Evolutionary conservation across 768 basidiomycete species (phyloP).

Genomic region (Serendipita sp.): DNA sequence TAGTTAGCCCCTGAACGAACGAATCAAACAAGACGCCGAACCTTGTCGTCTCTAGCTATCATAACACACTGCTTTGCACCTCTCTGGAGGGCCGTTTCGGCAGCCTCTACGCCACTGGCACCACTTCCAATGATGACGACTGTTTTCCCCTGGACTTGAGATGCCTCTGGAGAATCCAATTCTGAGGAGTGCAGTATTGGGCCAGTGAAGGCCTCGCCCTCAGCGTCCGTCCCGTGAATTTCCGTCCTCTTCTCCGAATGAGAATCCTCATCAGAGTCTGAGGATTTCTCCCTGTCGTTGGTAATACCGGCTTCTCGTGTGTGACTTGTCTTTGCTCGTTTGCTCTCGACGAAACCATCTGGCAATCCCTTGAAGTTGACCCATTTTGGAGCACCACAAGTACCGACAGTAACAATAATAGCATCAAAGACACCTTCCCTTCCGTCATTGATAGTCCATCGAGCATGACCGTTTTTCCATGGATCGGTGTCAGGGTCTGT

Average conservation of each 20-base stretch:
- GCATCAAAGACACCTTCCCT: slow-evolving; percentile 33
- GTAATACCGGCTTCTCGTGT: background rate
- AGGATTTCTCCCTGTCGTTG: background rate
- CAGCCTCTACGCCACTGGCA: slow-evolving; percentile 35
- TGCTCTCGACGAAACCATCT: slow-evolving; percentile 12
- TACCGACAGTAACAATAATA: slow-evolving; percentile 32
- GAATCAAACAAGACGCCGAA: slow-evolving; percentile 7
- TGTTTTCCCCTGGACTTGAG: slow-evolving; percentile 21
- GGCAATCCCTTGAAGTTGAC: slow-evolving; percentile 30
- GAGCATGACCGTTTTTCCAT: slow-evolving; percentile 15
- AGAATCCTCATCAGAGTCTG: background rate
- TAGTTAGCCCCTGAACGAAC: slow-evolving; percentile 7
- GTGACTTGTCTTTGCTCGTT: slow-evolving; percentile 4
- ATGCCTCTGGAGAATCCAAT: slow-evolving; percentile 24
- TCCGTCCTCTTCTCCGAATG: slow-evolving; percentile 7
- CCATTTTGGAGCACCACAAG: slow-evolving; percentile 32
- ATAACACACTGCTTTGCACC: slow-evolving; percentile 23
- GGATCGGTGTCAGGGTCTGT: slow-evolving; percentile 6
- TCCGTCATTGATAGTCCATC: slow-evolving; percentile 34
- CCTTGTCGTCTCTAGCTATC: slow-evolving; percentile 26
- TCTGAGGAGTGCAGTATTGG: slow-evolving; percentile 32
- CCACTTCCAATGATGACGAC: slow-evolving; percentile 35
- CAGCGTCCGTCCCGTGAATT: background rate
- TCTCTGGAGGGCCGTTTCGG: slow-evolving; percentile 22
- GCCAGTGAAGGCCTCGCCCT: slow-evolving; percentile 19